These are phyloP conservation scores for Fonsecaea pedrosoi DNA, from an alignment of 2,329 filamentous ascomycete genomes.

Conservation along the genomic window DNA sequence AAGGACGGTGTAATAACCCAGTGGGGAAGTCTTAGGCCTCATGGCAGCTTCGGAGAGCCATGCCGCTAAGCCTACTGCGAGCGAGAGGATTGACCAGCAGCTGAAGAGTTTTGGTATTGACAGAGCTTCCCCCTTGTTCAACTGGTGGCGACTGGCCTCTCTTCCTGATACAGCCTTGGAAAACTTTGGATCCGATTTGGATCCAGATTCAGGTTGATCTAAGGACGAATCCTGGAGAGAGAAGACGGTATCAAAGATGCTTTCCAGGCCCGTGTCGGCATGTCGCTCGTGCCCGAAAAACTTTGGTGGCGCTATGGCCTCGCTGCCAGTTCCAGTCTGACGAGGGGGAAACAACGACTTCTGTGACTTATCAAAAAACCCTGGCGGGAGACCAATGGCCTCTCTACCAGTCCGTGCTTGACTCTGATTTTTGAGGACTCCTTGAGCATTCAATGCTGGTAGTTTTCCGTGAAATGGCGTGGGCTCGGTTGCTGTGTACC, in stretches of 20 bases:
- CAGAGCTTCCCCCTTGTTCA: too few species aligned
- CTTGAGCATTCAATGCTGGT: slow-evolving; percentile 50
- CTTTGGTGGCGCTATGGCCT: slow-evolving; percentile 52
- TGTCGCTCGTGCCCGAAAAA: slow-evolving; percentile 54
- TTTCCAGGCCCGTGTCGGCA: slow-evolving; percentile 55
- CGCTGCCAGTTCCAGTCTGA: slow-evolving; percentile 37
- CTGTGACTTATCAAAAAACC: slow-evolving; percentile 45
- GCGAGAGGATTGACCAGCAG: slow-evolving; percentile 21
- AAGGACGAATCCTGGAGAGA: slow-evolving; percentile 40
- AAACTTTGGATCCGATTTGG: not conserved
- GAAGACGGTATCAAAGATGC: slow-evolving; percentile 54
- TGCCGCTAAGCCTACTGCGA: slow-evolving; percentile 25
- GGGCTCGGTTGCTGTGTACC: slow-evolving; percentile 44
- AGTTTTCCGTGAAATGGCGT: slow-evolving; percentile 54
- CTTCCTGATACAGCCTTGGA: not conserved
- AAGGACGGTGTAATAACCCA: slow-evolving; percentile 30
- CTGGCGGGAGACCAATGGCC: slow-evolving; percentile 44
- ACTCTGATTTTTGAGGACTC: slow-evolving; percentile 50
- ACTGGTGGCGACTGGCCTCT: not conserved
- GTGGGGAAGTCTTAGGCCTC: slow-evolving; percentile 13
- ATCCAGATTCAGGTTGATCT: not conserved
- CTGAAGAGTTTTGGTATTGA: slow-evolving; percentile 21
- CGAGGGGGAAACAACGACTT: slow-evolving; percentile 49
- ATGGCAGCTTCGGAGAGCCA: slow-evolving; percentile 34
- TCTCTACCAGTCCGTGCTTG: slow-evolving; percentile 39